Evolutionary conservation across 2,329 filamentous ascomycete species (phyloP).

Genomic region (Botrytis aclada): DNA sequence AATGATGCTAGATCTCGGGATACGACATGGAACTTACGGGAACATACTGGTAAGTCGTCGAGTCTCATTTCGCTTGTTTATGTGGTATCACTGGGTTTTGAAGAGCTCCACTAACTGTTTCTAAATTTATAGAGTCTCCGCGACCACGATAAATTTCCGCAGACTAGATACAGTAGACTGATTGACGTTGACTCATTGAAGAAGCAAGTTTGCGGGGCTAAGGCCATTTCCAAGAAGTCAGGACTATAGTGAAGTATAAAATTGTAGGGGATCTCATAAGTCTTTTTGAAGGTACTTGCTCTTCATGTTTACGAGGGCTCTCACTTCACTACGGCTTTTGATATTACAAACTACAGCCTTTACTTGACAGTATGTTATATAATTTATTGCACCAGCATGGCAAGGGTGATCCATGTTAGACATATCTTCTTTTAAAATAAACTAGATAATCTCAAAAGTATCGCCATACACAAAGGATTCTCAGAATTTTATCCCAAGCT

Average conservation of each 20-base stretch:
- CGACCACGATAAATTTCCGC: not conserved
- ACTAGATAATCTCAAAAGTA: not conserved
- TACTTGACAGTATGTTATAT: too few species aligned
- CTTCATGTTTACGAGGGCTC: not conserved
- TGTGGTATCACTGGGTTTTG: rapidly evolving
- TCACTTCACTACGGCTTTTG: too few species aligned
- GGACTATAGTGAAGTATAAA: not conserved
- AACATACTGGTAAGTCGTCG: not conserved
- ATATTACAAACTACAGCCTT: too few species aligned
- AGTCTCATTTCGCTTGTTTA: too few species aligned
- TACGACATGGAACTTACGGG: not conserved
- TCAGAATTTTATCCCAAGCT: not conserved
- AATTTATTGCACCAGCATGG: not conserved
- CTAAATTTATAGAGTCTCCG: not conserved
- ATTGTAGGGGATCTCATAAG: too few species aligned
- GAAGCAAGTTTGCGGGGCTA: not conserved
- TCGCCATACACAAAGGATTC: not conserved
- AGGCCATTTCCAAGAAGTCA: too few species aligned
- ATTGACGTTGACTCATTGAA: not conserved
- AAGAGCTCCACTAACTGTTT: too few species aligned
- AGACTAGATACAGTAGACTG: not conserved
- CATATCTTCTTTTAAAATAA: not conserved
- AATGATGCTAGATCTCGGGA: not conserved
- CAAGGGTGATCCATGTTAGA: not conserved
- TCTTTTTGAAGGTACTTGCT: not conserved